Evolutionary conservation across 805 yeast genomes (phyloP), one percentile per base, ranked within the genome.

Genomic region (Yarrowia deformans): DNA sequence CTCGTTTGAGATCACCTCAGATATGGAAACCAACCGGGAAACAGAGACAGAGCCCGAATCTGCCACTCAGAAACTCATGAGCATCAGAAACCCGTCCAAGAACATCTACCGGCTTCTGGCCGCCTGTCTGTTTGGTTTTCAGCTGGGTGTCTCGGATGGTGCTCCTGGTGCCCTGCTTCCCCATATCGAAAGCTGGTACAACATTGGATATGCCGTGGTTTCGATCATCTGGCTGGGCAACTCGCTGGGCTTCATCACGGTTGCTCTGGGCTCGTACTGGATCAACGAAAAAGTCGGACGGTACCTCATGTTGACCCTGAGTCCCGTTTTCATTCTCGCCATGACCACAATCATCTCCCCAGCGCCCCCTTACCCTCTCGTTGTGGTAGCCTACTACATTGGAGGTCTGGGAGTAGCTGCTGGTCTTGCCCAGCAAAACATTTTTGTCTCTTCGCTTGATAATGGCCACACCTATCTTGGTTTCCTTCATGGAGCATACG

Each of bases 401-500:
- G 66, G 66, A 7, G 66, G 66, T 6, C 52, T 60, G 4, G 66
- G 66, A 7, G 42, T 60, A 0, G 66, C 66, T 23, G 66, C 66
- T 1, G 66, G 66, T 8, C 66, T 60, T 0, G 66, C 66, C 13
- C 66, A 60, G 14, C 66, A 60, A 8, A 60, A 60, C 42, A 60
- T 60, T 29, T 60, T 60, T 18, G 66, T 60, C 7, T 60, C 66
- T 6, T 34, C 42, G 0, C 6, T 60, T 14, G 66, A 42, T 19
- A 60, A 13, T 7, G 66, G 66, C 18, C 66, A 63, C 13, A 40
- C 56, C 1, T 48, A 85, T 70, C 81, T 89, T 77, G 90, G 93
- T 0, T 76, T 81, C 34, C 79, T 85, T 70, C 95, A 90, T 78
- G 93, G 91, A 0, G 75, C 81, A 14, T 90, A 89, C 76, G 96